phyloP scores from a whole-genome alignment of 768 basidiomycete genomes.

The Mycena galopus region DNA sequence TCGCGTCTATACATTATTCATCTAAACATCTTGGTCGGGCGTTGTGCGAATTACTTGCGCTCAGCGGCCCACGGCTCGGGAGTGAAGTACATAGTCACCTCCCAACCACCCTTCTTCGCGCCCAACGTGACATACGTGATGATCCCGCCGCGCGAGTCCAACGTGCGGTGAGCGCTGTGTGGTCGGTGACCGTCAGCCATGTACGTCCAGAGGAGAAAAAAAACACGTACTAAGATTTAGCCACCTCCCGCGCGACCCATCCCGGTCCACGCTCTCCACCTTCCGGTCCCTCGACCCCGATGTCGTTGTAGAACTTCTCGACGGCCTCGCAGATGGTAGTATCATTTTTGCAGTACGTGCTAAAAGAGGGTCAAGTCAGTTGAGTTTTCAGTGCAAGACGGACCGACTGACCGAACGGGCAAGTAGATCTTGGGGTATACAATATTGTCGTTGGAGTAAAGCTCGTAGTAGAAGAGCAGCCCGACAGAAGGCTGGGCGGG shows the following conservation, averaged over 20 bases:
- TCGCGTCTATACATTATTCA: too few species aligned
- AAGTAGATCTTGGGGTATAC: slow-evolving; percentile 49
- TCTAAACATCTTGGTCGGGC: too few species aligned
- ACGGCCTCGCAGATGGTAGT: slow-evolving; percentile 42
- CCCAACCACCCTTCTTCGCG: slow-evolving; percentile 47
- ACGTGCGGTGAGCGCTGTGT: slow-evolving; percentile 43
- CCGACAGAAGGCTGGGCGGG: slow-evolving; percentile 42
- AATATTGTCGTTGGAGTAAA: slow-evolving; percentile 43
- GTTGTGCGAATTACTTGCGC: background rate
- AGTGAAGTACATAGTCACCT: slow-evolving; percentile 50
- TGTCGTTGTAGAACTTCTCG: slow-evolving; percentile 43
- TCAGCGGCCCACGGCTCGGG: slow-evolving; percentile 45
- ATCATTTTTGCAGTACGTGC: slow-evolving; percentile 47
- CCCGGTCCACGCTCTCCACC: slow-evolving; percentile 24
- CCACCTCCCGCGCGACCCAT: slow-evolving; percentile 48
- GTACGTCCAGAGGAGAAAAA: background rate
- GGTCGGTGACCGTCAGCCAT: slow-evolving; percentile 5
- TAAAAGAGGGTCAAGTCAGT: slow-evolving; percentile 9
- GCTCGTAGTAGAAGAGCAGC: slow-evolving; percentile 48
- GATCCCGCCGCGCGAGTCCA: slow-evolving; percentile 42
- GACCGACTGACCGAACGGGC: slow-evolving; percentile 45
- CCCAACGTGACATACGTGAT: slow-evolving; percentile 50
- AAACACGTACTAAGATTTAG: slow-evolving; percentile 43
- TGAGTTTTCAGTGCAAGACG: background rate
- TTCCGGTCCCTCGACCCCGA: slow-evolving; percentile 29